Conservation (phyloP, 495 filamentous ascomycete genomes). For the Cudoniella acicularis region DNA sequence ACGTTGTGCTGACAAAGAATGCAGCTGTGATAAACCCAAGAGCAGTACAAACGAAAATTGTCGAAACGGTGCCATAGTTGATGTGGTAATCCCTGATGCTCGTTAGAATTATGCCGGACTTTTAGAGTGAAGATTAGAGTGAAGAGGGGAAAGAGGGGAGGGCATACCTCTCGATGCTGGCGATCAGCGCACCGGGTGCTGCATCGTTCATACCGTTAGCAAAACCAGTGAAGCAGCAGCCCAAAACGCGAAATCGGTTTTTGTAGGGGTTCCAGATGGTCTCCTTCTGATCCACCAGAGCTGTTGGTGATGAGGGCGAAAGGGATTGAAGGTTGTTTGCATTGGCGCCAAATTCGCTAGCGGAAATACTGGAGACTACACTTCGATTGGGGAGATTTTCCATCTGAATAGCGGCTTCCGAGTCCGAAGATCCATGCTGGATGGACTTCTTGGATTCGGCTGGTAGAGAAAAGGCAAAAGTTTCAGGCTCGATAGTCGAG, state of each 20-base stretch:
- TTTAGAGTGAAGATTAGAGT: no score
- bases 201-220: conserved; percentile 57
- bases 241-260: conserved; percentile 44
- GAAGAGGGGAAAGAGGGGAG: no score
- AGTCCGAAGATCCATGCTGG: no score
- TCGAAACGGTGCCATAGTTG: conserved; percentile 65
- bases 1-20: conserved; percentile 53
- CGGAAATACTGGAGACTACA: no score
- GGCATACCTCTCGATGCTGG: conserved; percentile 55
- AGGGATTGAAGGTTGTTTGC: no score
- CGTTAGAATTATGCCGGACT: neutral
- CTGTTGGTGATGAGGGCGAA: no score
- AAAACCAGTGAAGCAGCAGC: conserved; percentile 48
- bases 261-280: conserved; percentile 47
- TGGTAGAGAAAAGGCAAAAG: no score
- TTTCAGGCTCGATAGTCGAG: no score
- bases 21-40: conserved; percentile 71
- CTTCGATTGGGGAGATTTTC: no score
- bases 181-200: conserved; percentile 68
- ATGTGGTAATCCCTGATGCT: conserved; percentile 57
- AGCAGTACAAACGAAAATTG: conserved; percentile 77
- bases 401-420: no score
- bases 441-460: no score
- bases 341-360: no score
- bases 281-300: conserved; percentile 39